These are phyloP conservation scores for Hypomyces perniciosus DNA, from an alignment of 2,329 filamentous ascomycete species.

Conservation along the genomic window DNA sequence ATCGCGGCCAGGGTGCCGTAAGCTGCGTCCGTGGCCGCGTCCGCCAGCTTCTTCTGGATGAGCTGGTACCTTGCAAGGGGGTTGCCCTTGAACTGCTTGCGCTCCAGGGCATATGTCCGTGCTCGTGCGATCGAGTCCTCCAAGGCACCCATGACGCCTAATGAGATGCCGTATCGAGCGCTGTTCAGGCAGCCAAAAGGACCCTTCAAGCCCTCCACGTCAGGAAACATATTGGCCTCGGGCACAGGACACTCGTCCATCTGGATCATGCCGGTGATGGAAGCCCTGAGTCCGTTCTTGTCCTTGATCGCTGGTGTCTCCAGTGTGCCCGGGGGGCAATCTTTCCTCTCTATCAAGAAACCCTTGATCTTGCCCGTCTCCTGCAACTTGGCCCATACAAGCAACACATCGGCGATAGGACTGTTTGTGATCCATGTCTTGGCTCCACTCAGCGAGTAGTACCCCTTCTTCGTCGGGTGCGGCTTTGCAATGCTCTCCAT, in stretches of 20 bases:
- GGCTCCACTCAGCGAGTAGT: conserved; percentile 69
- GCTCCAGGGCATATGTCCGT: conserved; percentile 80
- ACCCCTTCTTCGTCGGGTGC: conserved; percentile 78
- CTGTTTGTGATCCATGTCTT: conserved; percentile 98
- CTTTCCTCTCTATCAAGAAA: conserved; percentile 79
- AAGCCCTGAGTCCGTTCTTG: conserved; percentile 90
- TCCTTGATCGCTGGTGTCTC: conserved; percentile 90
- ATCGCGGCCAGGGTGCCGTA: conserved; percentile 85
- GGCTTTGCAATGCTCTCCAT: conserved; percentile 86
- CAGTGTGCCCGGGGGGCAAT: conserved; percentile 80
- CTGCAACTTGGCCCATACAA: conserved; percentile 91
- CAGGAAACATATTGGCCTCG: conserved; percentile 87
- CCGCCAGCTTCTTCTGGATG: conserved; percentile 94
- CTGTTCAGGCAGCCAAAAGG: conserved; percentile 94
- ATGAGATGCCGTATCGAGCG: conserved; percentile 86
- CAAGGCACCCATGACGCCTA: conserved; percentile 87
- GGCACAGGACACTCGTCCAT: conserved; percentile 86
- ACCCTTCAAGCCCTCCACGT: conserved; percentile 77
- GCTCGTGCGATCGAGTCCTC: conserved; percentile 84
- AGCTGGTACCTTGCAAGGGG: conserved; percentile 94
- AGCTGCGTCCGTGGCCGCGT: conserved; percentile 83
- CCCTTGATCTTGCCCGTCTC: conserved; percentile 91
- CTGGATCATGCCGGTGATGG: conserved; percentile 96
- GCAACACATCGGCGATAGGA: conserved; percentile 75
- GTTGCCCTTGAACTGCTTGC: conserved; percentile 94